A percentile compares a stretch with the other conserved stretches of the same genome.
These are phyloP conservation scores for Nasturtium officinale DNA, from an alignment of 345 rosid genomes.

Conservation along the genomic window DNA sequence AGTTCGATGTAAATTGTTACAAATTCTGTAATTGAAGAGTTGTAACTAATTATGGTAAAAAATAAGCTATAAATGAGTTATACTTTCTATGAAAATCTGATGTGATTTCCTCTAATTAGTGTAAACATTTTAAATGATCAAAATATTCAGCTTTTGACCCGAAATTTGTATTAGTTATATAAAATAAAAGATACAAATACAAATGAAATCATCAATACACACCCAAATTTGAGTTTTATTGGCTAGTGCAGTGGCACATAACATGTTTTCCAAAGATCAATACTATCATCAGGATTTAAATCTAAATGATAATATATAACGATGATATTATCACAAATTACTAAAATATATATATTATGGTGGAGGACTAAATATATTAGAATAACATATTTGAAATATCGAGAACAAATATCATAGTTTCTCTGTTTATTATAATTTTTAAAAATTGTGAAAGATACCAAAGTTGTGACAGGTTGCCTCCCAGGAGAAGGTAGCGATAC, in stretches of 20 bases:
- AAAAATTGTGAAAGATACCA: slow-evolving; percentile 4
- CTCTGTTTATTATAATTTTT: not conserved
- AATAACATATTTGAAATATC: not conserved
- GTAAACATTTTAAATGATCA: not conserved
- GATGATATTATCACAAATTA: not conserved
- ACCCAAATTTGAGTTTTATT: not conserved
- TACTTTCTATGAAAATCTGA: not conserved
- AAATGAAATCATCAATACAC: not conserved
- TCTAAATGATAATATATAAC: not conserved
- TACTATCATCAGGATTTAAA: not conserved
- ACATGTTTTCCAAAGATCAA: not conserved
- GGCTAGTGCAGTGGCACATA: not conserved
- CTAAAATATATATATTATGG: not conserved
- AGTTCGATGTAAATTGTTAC: slow-evolving; percentile 20
- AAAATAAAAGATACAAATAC: not conserved
- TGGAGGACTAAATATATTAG: not conserved
- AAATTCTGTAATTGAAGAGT: not conserved
- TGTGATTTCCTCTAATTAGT: not conserved
- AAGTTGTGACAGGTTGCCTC: slow-evolving; percentile 66
- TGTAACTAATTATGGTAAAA: not conserved
- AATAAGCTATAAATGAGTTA: not conserved
- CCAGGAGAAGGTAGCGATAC: slow-evolving; percentile 64
- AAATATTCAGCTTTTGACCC: not conserved
- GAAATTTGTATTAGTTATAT: too few relatives aligned
- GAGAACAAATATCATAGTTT: slow-evolving; percentile 8